These are phyloP conservation scores for Colletotrichum ledebouriae DNA, from an alignment of 2,329 filamentous ascomycete genomes.

Conservation along the genomic window DNA sequence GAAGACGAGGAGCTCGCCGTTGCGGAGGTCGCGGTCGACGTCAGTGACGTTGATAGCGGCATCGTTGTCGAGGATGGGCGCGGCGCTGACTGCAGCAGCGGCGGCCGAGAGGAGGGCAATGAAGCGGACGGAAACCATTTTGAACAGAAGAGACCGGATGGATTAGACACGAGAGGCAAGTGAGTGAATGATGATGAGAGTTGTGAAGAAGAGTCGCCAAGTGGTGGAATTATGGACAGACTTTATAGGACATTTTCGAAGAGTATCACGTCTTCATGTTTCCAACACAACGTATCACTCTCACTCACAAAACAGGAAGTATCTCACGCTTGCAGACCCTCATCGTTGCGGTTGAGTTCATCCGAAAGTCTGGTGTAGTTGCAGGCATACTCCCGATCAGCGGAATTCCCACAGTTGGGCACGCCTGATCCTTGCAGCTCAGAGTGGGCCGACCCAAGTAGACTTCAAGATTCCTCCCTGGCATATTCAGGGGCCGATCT, in stretches of 20 bases:
- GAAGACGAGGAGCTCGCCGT: slow-evolving; percentile 22
- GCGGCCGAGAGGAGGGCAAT: slow-evolving; percentile 23
- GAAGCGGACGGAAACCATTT: slow-evolving; percentile 22
- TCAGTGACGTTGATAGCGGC: slow-evolving; percentile 8
- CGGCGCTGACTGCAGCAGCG: slow-evolving; percentile 25
- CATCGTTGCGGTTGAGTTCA: slow-evolving; percentile 5
- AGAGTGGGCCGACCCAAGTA: not conserved
- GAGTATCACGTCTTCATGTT: slow-evolving; percentile 5
- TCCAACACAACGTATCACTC: not conserved
- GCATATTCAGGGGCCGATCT: slow-evolving; percentile 15
- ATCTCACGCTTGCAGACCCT: not conserved
- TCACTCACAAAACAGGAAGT: not conserved
- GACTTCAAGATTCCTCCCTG: slow-evolving; percentile 5
- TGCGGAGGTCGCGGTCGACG: slow-evolving; percentile 21
- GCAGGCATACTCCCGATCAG: slow-evolving; percentile 9
- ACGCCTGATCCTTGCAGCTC: slow-evolving; percentile 3
- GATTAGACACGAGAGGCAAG: not conserved
- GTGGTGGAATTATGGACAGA: not conserved
- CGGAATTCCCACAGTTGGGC: not conserved
- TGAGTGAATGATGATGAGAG: slow-evolving; percentile 19
- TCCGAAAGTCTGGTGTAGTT: slow-evolving; percentile 5
- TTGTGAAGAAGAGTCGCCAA: slow-evolving; percentile 2
- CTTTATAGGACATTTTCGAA: slow-evolving; percentile 13
- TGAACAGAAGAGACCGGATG: slow-evolving; percentile 1
- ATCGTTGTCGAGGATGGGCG: slow-evolving; percentile 5